Percentiles rank a stretch among this genome's conserved stretches.
Conservation (phyloP, 495 filamentous ascomycete species). For the Neurospora tetrasperma region DNA sequence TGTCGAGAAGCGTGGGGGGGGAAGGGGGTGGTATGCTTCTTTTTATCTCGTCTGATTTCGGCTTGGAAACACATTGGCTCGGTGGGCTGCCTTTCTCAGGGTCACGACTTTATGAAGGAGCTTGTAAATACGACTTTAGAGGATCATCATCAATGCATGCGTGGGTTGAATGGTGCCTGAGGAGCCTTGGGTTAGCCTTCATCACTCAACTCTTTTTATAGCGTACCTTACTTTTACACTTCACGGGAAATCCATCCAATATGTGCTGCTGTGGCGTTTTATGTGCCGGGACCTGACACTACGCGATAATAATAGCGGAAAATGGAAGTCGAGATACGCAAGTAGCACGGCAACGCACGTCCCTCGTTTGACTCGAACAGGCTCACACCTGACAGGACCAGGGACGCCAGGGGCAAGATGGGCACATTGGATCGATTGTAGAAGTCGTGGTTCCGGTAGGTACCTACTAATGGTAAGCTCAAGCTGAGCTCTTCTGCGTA, state of each 20-base stretch:
- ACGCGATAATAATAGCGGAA: neutral
- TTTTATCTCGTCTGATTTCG: slow-evolving; percentile 32
- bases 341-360: neutral
- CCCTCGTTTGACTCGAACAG: neutral
- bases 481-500: neutral
- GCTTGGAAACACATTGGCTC: slow-evolving; percentile 20
- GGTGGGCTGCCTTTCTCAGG: slow-evolving; percentile 8
- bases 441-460: neutral
- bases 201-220: neutral
- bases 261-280: neutral
- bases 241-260: neutral
- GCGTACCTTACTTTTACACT: neutral
- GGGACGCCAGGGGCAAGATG: neutral
- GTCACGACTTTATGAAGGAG: neutral
- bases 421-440: neutral
- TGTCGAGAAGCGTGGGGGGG: neutral
- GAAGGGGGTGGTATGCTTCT: slow-evolving; percentile 17
- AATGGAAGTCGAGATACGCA: neutral
- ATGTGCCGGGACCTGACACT: neutral
- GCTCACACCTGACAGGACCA: neutral
- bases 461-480: neutral
- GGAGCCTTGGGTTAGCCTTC: neutral
- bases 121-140: slow-evolving; percentile 1
- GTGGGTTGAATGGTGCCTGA: neutral
- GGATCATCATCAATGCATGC: neutral